Conservation (phyloP, 495 filamentous ascomycete species). For the Aspergillus nidulans region DNA sequence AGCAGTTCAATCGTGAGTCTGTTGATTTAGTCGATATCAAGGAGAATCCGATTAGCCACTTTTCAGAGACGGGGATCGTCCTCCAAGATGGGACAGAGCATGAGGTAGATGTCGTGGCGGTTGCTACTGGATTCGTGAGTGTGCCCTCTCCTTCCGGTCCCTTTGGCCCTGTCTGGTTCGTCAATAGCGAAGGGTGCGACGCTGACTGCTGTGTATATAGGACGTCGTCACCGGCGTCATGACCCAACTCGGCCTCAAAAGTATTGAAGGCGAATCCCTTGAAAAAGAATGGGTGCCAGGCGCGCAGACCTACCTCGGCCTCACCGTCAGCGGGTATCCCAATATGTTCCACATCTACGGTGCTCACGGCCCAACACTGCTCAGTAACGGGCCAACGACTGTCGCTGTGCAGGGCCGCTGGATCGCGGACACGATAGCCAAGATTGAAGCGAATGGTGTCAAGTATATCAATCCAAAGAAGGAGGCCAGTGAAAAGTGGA, state of each 20-base stretch:
- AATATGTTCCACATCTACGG: slow-evolving; percentile 54
- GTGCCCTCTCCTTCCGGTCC: background rate
- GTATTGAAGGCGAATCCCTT: background rate
- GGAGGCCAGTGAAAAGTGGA: slow-evolving; percentile 34
- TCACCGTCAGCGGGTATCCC: slow-evolving; percentile 41
- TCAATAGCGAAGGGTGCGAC: too few relatives aligned
- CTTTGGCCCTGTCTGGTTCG: too few relatives aligned
- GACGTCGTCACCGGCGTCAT: slow-evolving; percentile 2
- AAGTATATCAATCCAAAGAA: slow-evolving; percentile 36
- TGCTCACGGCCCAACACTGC: slow-evolving; percentile 42
- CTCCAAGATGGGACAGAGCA: slow-evolving; percentile 34
- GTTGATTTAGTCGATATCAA: slow-evolving; percentile 52
- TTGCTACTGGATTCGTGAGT: slow-evolving; percentile 52
- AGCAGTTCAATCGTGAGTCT: slow-evolving; percentile 51
- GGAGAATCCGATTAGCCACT: slow-evolving; percentile 42
- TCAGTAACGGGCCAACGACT: slow-evolving; percentile 49
- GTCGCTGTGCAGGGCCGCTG: slow-evolving; percentile 51
- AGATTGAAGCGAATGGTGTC: slow-evolving; percentile 31
- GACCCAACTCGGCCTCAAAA: background rate
- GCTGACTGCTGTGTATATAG: too few relatives aligned
- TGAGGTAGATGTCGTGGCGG: slow-evolving; percentile 49
- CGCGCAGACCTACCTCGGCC: slow-evolving; percentile 47
- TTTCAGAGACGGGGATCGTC: slow-evolving; percentile 43
- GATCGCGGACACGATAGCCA: slow-evolving; percentile 45
- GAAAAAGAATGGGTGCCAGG: slow-evolving; percentile 13